phyloP scores from a whole-genome alignment of 192 early-diverging fungal species.

The Backusella tarrabulga region DNA sequence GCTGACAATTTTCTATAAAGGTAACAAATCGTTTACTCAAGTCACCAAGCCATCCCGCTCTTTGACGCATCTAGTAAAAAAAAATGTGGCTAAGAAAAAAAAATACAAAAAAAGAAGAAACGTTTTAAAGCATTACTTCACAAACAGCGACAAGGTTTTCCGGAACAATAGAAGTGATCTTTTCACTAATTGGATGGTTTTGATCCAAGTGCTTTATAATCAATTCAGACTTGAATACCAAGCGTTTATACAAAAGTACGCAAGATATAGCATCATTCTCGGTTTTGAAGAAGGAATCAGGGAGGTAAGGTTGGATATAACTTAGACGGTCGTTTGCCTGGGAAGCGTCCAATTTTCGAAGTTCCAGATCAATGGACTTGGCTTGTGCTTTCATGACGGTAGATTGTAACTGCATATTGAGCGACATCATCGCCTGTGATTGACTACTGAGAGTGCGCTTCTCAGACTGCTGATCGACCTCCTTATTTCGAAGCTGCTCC shows the following conservation, averaged over 20 bases:
- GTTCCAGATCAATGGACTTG: conserved; percentile 87
- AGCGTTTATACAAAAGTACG: conserved; percentile 75
- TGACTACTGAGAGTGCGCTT: conserved; percentile 56
- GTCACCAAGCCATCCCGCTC: conserved; percentile 65
- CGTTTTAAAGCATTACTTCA: conserved; percentile 29
- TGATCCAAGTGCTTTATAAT: conserved; percentile 72
- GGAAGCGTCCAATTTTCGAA: conserved; percentile 81
- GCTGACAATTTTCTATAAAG: conserved; percentile 64
- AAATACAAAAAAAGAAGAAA: neutral
- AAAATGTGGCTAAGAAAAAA: neutral
- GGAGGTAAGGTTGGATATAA: conserved; percentile 70
- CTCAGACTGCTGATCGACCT: conserved; percentile 58
- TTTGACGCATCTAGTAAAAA: conserved; percentile 53
- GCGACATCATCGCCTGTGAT: conserved; percentile 78
- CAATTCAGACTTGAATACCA: conserved; percentile 81
- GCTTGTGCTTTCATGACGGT: conserved; percentile 82
- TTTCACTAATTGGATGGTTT: conserved; percentile 54
- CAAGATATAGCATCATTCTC: conserved; percentile 78
- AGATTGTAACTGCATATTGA: conserved; percentile 79
- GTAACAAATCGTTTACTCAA: conserved; percentile 65
- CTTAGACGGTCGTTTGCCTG: conserved; percentile 78
- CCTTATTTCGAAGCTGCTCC: conserved; percentile 65
- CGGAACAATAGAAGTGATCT: conserved; percentile 49
- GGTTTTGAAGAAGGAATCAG: conserved; percentile 77
- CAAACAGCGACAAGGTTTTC: conserved; percentile 55